A percentile compares a stretch with the other conserved stretches of the same genome.
phyloP scores from a whole-genome alignment of 2,329 filamentous ascomycete species.

The Sarocladiaceae sp. region DNA sequence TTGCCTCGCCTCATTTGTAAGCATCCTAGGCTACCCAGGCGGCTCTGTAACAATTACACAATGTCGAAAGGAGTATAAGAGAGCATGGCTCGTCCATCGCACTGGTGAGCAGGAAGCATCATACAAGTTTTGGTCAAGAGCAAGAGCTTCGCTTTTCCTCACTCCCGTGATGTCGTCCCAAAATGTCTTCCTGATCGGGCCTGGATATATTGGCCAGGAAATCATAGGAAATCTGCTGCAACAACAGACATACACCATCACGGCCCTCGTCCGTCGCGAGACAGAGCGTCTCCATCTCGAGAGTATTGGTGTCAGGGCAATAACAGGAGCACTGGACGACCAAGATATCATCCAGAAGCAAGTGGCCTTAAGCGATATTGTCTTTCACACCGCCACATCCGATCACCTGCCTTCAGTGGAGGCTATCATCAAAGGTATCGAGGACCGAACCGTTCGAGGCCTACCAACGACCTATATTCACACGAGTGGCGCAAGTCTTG shows the following conservation, averaged over 20 bases:
- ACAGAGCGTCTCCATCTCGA: background rate
- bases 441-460: background rate
- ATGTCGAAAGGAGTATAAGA: no score
- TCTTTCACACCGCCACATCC: slow-evolving; percentile 2
- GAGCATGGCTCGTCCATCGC: background rate
- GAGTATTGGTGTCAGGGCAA: background rate
- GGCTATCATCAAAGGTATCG: slow-evolving; percentile 1
- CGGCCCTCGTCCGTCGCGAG: background rate
- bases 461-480: background rate
- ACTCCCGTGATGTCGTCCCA: background rate
- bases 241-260: background rate
- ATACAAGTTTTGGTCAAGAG: no score
- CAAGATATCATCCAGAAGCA: background rate
- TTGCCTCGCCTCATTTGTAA: no score
- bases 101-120: no score
- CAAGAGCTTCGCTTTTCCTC: no score
- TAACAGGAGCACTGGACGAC: background rate
- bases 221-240: slow-evolving; percentile 1
- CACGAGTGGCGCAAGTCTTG: background rate
- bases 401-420: background rate
- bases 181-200: background rate
- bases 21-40: no score
- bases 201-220: slow-evolving; percentile 5
- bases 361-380: background rate
- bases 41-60: no score